Base-by-base conservation (phyloP, 2,329 filamentous ascomycete species). In the Hypocrella siamensis region DNA sequence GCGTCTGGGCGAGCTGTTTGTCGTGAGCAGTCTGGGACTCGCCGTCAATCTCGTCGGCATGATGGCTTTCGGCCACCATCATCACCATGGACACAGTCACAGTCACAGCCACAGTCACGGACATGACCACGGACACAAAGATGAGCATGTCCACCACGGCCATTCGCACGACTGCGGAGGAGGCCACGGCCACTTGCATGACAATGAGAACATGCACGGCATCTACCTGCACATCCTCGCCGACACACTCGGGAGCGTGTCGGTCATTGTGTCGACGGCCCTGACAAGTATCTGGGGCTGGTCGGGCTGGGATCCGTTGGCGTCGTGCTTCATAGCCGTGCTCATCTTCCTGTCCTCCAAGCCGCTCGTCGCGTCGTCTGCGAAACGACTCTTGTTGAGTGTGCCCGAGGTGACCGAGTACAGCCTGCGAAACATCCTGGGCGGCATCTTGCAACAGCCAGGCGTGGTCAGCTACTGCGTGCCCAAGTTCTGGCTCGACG, bases 171-270 rank as follows among this genome's bases (percentile, higher is more conserved):
- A 42, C 4, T 57, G 38, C 35, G 52, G 44, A 10, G 37, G 39
- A 14, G 21, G 33, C 38, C 51, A 44, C 35, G 39, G 17, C 41
- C 58, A 49, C 35, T 42, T 46, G n/a, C 79, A 86, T 46, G 79
- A 84, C 38, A 93, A 93, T 52, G 90, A 98, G 46, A 98, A 98
- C 49, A 94, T 98, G 86, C 60, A 90, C 44, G 90, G 90, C 10
- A 96, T 98, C 42, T 98, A 93, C 54, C 63, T 98, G 15, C 90
- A 98, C 48, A 82, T 98, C 31, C 66, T 96, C 18, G 90, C 90
- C 5, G 90, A 98, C 51, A 93, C 90, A 0, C 74, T 96, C 19
- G 90, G 90, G 17, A 94, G 86, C 33, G 80, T 86, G 2, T 90
- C 90, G 1, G 90, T 98, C 30, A 93, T 98, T 38, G 73, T 85